Conservation (phyloP, 768 basidiomycete species). For the Suillus weaverae region DNA sequence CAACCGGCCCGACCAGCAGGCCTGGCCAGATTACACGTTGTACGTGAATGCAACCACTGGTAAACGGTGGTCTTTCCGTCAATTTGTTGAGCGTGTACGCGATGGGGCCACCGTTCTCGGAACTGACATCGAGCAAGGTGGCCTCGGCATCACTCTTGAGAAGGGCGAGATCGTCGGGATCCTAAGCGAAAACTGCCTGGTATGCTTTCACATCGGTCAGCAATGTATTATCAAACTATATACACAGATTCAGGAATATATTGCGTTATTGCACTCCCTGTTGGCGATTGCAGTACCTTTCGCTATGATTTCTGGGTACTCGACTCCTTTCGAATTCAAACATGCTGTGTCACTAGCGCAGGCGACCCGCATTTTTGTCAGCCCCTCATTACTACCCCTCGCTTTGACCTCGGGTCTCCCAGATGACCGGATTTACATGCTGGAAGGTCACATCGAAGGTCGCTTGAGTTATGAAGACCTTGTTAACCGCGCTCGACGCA, state of each 20-base stretch:
- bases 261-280: slow-evolving; percentile 49
- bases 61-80: slow-evolving; percentile 41
- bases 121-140: slow-evolving; percentile 46
- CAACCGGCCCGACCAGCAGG: slow-evolving; percentile 50
- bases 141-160: slow-evolving; percentile 50
- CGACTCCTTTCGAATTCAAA: slow-evolving; percentile 57
- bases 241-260: slow-evolving; percentile 47
- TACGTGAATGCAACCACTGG: slow-evolving; percentile 59
- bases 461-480: slow-evolving; percentile 46
- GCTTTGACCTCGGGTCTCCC: slow-evolving; percentile 40
- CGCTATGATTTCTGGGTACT: slow-evolving; percentile 51
- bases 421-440: slow-evolving; percentile 46
- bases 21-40: slow-evolving; percentile 56
- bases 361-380: slow-evolving; percentile 55
- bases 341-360: slow-evolving; percentile 49
- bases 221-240: not conserved
- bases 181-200: slow-evolving; percentile 67
- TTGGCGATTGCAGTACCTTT: slow-evolving; percentile 52
- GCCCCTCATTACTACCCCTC: slow-evolving; percentile 42
- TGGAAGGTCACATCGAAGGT: slow-evolving; percentile 44
- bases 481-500: slow-evolving; percentile 39
- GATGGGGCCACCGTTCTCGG: slow-evolving; percentile 60
- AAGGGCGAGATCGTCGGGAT: slow-evolving; percentile 66
- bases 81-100: slow-evolving; percentile 51
- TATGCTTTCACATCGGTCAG: slow-evolving; percentile 32